Base-by-base conservation (phyloP, 345 rosid species). In the Cochlearia excelsa region DNA sequence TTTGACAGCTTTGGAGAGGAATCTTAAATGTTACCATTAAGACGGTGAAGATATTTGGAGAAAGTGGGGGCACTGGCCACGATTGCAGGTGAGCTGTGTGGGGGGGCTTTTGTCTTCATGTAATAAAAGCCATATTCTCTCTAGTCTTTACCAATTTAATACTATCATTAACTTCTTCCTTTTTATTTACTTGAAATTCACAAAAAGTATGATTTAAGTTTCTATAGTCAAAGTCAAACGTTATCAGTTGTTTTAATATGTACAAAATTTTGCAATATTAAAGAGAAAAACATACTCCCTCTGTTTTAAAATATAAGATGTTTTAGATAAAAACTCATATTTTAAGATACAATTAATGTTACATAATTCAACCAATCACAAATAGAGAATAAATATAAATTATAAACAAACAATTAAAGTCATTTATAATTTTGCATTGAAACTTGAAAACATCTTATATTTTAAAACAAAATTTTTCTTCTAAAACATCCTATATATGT, bases 51-150 rank as follows among this genome's bases (percentile, higher is more conserved):
- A 27, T 46, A 54, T 54, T 30, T 31, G 45, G 52, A 52, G n/a
- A 41, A 54, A 60, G 57, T 46, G 62, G 73, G 67, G 73, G 67
- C 45, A 46, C 55, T 53, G 51, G 57, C 29, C 61, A 68, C 50
- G 46, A 47, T 57, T 31, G 50, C 67, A 54, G 46, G 67, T 69
- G 51, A 69, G 67, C 61, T 54, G 62, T 47, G 73, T 3, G 54
- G 67, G 54, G 67, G 67, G 46, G 33, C 34, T 61, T 69, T 47
- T 69, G 73, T 61, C 57, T 2, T 54, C 46, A 41, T 27, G 46
- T 47, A 29, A 9, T 61, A n/a, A 54, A 61, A 40, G 38, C 23
- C 46, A 26, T 26, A 46, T 47, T 53, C 56, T 61, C 55, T 54
- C 16, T 55, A 44, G 51, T 50, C 46, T 67, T 58, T 43, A 4